phyloP scores from a whole-genome alignment of 306 rosid species.

The Sophora flavescens region DNA sequence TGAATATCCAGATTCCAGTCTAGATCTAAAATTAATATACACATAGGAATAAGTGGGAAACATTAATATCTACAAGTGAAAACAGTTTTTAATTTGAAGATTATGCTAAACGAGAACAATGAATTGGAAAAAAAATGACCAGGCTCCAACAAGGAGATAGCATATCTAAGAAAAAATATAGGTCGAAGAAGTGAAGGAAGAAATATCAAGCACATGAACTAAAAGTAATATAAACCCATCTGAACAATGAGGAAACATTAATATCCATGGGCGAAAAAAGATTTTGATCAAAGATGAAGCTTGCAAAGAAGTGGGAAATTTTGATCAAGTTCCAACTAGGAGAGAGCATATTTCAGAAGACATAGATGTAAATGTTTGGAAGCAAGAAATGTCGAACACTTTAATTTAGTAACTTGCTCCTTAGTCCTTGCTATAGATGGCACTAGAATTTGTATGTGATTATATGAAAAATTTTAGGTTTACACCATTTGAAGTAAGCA shows the following conservation, averaged over 20 bases:
- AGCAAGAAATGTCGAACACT: conserved; percentile 2
- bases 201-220: conserved; percentile 27
- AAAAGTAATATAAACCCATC: neutral
- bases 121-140: neutral
- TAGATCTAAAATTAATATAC: conserved; percentile 3
- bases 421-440: conserved; percentile 2
- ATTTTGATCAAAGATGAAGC: conserved; percentile 2
- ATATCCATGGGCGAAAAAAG: neutral
- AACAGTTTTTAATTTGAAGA: neutral
- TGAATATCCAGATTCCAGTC: conserved; percentile 3
- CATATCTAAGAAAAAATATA: neutral
- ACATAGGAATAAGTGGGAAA: neutral
- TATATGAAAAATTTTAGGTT: conserved; percentile 21
- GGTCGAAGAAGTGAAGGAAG: conserved; percentile 22
- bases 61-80: neutral
- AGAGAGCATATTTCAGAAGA: conserved; percentile 24
- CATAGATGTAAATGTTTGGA: conserved; percentile 8
- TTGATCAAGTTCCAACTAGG: conserved; percentile 7
- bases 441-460: conserved; percentile 19
- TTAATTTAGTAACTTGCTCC: conserved; percentile 7
- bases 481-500: conserved; percentile 28
- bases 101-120: conserved; percentile 14
- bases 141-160: neutral
- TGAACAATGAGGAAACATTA: conserved; percentile 12
- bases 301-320: conserved; percentile 19